phyloP scores from a whole-genome alignment of 805 yeast genomes.

The Candida orba region DNA sequence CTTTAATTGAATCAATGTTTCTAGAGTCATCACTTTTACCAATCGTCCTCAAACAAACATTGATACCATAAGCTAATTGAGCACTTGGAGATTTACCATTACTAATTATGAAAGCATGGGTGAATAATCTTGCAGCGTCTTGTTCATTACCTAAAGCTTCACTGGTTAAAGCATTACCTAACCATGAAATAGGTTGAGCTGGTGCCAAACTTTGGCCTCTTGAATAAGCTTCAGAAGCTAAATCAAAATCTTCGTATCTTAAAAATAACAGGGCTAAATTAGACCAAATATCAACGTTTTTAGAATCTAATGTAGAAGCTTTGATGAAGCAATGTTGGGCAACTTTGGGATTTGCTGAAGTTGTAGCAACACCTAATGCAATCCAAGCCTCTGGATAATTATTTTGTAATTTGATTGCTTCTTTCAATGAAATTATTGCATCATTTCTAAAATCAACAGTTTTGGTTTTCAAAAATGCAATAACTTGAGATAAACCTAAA shows the following conservation, averaged over 20 bases:
- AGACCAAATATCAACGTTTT: constrained; percentile 67
- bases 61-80: constrained; percentile 63
- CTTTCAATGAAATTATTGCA: constrained; percentile 53
- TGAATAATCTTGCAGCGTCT: constrained; percentile 52
- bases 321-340: constrained; percentile 92
- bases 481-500: constrained; percentile 58
- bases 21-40: constrained; percentile 39
- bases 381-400: constrained; percentile 73
- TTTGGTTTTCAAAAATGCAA: constrained; percentile 32
- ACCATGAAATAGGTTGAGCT: constrained; percentile 68
- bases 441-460: constrained; percentile 33
- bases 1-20: constrained; percentile 55
- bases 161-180: constrained; percentile 69
- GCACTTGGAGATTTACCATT: constrained; percentile 66
- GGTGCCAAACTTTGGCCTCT: constrained; percentile 82
- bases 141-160: constrained; percentile 41
- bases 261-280: constrained; percentile 76
- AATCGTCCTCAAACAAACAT: constrained; percentile 41
- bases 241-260: constrained; percentile 54
- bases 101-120: constrained; percentile 74
- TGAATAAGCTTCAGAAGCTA: constrained; percentile 66
- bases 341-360: constrained; percentile 55
- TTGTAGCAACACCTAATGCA: constrained; percentile 71
- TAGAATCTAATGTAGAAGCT: constrained; percentile 63
- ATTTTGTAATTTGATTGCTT: constrained; percentile 65